A percentile compares a stretch with the other conserved stretches of the same genome.
These are phyloP conservation scores for Monocercomonoides exilis DNA, from an alignment of 78 protist genomes.

Conservation along the genomic window DNA sequence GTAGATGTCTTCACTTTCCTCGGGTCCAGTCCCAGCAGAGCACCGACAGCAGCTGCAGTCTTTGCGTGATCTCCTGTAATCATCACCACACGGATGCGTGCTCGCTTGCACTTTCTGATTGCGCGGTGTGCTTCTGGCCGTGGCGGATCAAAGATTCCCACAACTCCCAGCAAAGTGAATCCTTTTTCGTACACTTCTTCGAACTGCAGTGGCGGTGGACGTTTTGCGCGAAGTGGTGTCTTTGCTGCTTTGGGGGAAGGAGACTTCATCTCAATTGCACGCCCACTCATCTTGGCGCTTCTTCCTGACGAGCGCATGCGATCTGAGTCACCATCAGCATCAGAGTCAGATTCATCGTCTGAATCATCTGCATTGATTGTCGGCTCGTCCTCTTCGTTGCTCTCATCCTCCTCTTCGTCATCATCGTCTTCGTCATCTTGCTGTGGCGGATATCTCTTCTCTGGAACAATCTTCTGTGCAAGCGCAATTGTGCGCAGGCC, in stretches of 20 bases:
- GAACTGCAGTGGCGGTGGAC: not conserved
- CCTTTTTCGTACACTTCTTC: not conserved
- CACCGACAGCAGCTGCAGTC: not conserved
- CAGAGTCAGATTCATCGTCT: too few relatives aligned
- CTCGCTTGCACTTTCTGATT: not conserved
- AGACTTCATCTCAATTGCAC: too few relatives aligned
- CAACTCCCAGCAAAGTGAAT: not conserved
- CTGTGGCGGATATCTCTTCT: not conserved
- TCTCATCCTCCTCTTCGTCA: not conserved
- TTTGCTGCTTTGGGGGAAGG: too few relatives aligned
- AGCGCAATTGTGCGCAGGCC: constrained; percentile 5
- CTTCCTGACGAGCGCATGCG: too few relatives aligned
- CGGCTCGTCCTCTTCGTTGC: not conserved
- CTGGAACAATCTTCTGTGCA: not conserved
- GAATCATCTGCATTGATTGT: not conserved
- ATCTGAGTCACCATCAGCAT: too few relatives aligned
- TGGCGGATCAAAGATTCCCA: constrained; percentile 10
- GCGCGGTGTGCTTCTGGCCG: constrained; percentile 1
- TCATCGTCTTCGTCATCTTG: not conserved
- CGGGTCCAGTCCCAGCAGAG: not conserved
- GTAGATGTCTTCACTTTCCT: not conserved
- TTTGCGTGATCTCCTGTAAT: constrained; percentile 3
- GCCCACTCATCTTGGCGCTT: too few relatives aligned
- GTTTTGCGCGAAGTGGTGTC: too few relatives aligned
- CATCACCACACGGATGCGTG: constrained; percentile 5